These are phyloP conservation scores for Fusarium nelsonii DNA, from an alignment of 2,329 filamentous ascomycete species.

Conservation along the genomic window DNA sequence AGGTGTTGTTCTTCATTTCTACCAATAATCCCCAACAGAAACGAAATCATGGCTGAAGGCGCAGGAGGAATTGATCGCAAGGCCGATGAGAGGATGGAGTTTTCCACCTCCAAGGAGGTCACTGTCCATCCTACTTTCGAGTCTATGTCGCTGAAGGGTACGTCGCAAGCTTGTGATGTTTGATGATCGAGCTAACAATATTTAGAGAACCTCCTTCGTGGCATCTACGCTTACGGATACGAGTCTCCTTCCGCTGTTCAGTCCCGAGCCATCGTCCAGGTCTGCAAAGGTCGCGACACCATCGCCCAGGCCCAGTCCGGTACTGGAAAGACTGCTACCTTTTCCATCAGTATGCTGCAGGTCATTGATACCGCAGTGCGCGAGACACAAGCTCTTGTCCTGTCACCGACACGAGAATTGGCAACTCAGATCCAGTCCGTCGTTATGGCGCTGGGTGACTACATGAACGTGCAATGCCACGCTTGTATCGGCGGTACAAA, in stretches of 20 bases:
- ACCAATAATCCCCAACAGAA: slow-evolving; percentile 8
- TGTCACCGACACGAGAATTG: slow-evolving; percentile 95
- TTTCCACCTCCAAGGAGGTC: slow-evolving; percentile 97
- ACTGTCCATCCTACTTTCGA: slow-evolving; percentile 94
- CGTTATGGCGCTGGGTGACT: slow-evolving; percentile 99
- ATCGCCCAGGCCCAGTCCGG: slow-evolving; percentile 98
- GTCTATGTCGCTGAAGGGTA: slow-evolving; percentile 93
- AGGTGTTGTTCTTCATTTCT: slow-evolving; percentile 17
- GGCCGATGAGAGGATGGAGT: slow-evolving; percentile 96
- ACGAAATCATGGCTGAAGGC: slow-evolving; percentile 83
- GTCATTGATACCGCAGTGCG: slow-evolving; percentile 94
- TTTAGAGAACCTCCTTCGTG: slow-evolving; percentile 89
- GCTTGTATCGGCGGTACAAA: slow-evolving; percentile 98
- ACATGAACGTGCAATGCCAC: slow-evolving; percentile 99
- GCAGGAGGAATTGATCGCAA: slow-evolving; percentile 84
- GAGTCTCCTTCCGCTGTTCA: slow-evolving; percentile 98
- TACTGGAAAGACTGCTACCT: slow-evolving; percentile 96
- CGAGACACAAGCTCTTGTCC: slow-evolving; percentile 93
- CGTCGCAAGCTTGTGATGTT: slow-evolving; percentile 23
- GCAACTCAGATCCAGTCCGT: slow-evolving; percentile 99
- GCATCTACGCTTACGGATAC: slow-evolving; percentile 98
- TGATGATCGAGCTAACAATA: slow-evolving; percentile 26
- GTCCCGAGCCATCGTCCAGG: slow-evolving; percentile 97
- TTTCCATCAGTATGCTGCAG: slow-evolving; percentile 95
- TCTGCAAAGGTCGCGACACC: slow-evolving; percentile 98